Evolutionary conservation across 1,139 yeast genomes (phyloP).

Genomic region (Geotrichum reessii): DNA sequence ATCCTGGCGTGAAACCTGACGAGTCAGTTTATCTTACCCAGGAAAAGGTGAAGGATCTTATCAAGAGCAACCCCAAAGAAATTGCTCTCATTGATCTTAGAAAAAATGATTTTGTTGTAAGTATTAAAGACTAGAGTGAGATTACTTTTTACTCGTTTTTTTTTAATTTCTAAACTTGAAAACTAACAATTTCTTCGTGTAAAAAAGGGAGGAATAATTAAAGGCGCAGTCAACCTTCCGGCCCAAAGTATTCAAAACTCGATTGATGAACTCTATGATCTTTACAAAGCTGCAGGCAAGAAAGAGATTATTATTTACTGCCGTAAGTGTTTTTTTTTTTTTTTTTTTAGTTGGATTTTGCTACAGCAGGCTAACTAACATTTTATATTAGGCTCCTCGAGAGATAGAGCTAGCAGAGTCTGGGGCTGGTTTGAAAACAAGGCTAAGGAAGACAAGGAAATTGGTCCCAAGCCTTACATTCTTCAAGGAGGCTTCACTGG

Average conservation of each 20-base stretch:
- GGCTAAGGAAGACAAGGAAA: conserved; percentile 19
- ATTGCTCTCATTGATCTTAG: conserved; percentile 26
- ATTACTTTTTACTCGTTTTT: neutral
- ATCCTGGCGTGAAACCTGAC: conserved; percentile 17
- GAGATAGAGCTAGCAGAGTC: conserved; percentile 26
- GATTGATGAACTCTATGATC: conserved; percentile 23
- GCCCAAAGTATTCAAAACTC: conserved; percentile 27
- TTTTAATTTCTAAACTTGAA: too few relatives aligned
- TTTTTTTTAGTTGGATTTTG: too few relatives aligned
- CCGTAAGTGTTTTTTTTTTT: conserved; percentile 3
- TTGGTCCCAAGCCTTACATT: conserved; percentile 21
- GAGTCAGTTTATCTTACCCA: conserved; percentile 23
- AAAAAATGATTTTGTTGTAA: conserved; percentile 23
- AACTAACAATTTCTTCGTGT: neutral
- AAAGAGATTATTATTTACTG: conserved; percentile 25
- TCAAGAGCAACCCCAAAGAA: conserved; percentile 18
- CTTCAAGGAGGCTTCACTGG: conserved; percentile 27
- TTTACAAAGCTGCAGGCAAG: conserved; percentile 25
- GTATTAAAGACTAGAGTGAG: neutral
- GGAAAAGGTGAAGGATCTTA: conserved; percentile 20
- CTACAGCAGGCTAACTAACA: neutral
- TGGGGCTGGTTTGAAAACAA: conserved; percentile 28
- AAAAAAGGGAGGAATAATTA: conserved; percentile 25
- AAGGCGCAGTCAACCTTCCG: conserved; percentile 28
- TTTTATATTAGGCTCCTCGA: conserved; percentile 19